Conservation (phyloP, 176 grass and related monocot genomes). For the Zoysia pacifica region DNA sequence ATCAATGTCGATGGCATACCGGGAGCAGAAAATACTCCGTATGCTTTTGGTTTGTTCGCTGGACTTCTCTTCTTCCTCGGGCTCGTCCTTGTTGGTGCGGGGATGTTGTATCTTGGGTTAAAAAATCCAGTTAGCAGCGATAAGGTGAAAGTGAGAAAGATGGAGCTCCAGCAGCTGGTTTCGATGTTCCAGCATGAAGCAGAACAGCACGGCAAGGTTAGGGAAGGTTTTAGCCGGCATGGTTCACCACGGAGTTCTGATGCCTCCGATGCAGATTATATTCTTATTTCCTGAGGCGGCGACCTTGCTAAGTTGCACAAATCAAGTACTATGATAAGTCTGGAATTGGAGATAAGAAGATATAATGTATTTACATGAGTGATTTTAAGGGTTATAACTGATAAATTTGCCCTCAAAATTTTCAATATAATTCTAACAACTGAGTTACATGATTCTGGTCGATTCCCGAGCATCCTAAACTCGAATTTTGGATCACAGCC, state of each 20-base stretch:
- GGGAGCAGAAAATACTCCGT: conserved; percentile 77
- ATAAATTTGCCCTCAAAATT: conserved; percentile 1
- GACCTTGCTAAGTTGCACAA: background rate
- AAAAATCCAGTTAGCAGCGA: conserved; percentile 77
- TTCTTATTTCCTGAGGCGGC: conserved; percentile 54
- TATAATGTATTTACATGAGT: background rate
- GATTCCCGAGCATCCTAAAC: background rate
- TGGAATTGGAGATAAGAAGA: background rate
- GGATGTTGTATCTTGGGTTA: conserved; percentile 86
- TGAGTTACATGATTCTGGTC: background rate
- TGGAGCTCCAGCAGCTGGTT: conserved; percentile 90
- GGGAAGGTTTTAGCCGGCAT: conserved; percentile 61
- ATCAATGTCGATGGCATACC: conserved; percentile 98
- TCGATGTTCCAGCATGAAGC: conserved; percentile 92
- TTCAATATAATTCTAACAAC: conserved; percentile 11
- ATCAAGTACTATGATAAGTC: background rate
- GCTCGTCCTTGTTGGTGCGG: conserved; percentile 55
- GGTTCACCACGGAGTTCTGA: conserved; percentile 28
- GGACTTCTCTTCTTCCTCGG: conserved; percentile 73
- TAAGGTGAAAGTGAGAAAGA: conserved; percentile 79
- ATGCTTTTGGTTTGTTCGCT: conserved; percentile 75
- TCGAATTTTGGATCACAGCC: background rate
- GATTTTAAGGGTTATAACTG: background rate
- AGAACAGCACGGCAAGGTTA: conserved; percentile 86
- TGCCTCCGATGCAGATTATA: conserved; percentile 51